phyloP scores from a whole-genome alignment of 768 basidiomycete genomes.

The Pisolithus sp. region DNA sequence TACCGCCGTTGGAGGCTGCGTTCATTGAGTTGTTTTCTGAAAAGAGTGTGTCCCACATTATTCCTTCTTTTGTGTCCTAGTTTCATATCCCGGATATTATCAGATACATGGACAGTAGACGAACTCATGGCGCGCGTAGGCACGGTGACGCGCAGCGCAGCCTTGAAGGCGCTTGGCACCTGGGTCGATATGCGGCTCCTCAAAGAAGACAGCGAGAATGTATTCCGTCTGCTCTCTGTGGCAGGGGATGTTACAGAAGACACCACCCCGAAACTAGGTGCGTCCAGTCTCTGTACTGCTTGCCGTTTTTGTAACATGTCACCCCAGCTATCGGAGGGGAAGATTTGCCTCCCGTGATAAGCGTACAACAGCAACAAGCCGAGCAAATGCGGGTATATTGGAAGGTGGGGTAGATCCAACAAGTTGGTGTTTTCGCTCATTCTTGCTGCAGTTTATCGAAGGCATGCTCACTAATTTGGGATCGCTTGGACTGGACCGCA shows the following conservation, averaged over 20 bases:
- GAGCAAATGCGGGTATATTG: constrained; percentile 86
- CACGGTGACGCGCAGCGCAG: constrained; percentile 53
- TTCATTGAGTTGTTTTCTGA: constrained; percentile 82
- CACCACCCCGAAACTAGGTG: constrained; percentile 22
- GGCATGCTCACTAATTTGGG: constrained; percentile 90
- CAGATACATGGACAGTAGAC: constrained; percentile 66
- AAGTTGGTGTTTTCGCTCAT: neutral
- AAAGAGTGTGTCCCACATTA: constrained; percentile 38
- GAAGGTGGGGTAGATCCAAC: constrained; percentile 49
- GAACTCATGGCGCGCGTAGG: constrained; percentile 63
- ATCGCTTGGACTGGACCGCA: constrained; percentile 66
- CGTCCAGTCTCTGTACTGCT: neutral
- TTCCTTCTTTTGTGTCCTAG: neutral
- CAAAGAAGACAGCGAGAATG: constrained; percentile 55
- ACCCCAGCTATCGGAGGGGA: constrained; percentile 34
- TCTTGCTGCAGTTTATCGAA: constrained; percentile 65
- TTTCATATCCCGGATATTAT: neutral
- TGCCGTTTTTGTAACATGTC: neutral
- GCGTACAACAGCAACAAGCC: constrained; percentile 66
- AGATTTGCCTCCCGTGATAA: constrained; percentile 42
- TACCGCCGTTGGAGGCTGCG: constrained; percentile 85
- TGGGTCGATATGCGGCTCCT: constrained; percentile 84
- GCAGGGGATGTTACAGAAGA: constrained; percentile 40
- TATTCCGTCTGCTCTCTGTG: constrained; percentile 61
- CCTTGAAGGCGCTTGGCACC: constrained; percentile 69